Percentiles rank a stretch among this genome's conserved stretches.
Conservation (phyloP, 2,329 filamentous ascomycete species). For the Ophiognomonia clavigignenti-juglandacearum region DNA sequence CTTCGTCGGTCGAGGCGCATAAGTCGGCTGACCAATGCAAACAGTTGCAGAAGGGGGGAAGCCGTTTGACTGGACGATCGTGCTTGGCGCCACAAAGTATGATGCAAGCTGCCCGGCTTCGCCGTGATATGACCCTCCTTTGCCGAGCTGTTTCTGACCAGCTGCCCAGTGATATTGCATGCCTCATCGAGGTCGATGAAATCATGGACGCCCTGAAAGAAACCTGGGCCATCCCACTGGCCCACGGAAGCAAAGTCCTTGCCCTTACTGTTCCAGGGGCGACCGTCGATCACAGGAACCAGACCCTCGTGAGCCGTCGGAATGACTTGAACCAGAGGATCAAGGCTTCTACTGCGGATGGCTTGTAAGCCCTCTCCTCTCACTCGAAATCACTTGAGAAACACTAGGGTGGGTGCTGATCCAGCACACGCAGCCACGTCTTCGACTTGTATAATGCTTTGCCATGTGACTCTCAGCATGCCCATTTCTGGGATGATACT, state of each 20-base stretch:
- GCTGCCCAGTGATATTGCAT: conserved; percentile 49
- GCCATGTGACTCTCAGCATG: conserved; percentile 43
- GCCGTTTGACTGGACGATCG: conserved; percentile 54
- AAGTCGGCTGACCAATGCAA: neutral
- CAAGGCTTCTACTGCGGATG: conserved; percentile 38
- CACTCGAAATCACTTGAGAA: too few species aligned
- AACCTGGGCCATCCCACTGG: conserved; percentile 46
- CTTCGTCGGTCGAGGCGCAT: neutral
- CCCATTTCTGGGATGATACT: conserved; percentile 53
- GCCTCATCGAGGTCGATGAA: conserved; percentile 28
- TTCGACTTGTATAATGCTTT: conserved; percentile 54
- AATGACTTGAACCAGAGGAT: conserved; percentile 49
- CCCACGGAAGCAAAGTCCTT: conserved; percentile 49
- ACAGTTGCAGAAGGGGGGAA: conserved; percentile 11
- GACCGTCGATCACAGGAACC: conserved; percentile 17
- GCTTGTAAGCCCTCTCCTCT: conserved; percentile 56
- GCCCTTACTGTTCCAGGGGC: conserved; percentile 60
- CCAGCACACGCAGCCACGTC: conserved; percentile 35
- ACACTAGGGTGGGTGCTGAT: neutral
- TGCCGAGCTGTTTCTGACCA: neutral
- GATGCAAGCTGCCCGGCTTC: neutral
- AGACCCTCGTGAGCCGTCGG: conserved; percentile 1
- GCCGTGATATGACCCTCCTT: neutral
- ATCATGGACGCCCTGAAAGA: conserved; percentile 46
- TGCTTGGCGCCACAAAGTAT: conserved; percentile 62